Evolutionary conservation across 495 filamentous ascomycete genomes (phyloP).

Genomic region (Neurospora tetraspora): DNA sequence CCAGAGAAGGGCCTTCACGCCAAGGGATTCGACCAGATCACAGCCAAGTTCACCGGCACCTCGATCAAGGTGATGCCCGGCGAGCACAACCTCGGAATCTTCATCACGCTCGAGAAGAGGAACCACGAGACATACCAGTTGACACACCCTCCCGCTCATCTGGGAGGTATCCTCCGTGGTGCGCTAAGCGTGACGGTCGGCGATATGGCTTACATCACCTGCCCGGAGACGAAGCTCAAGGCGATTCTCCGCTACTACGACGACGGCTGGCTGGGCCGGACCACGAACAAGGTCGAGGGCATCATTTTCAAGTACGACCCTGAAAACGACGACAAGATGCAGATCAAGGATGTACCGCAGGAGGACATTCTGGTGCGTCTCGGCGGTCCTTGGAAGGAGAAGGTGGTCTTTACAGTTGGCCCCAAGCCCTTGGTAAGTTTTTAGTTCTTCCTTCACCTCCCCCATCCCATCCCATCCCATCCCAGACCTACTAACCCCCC

Average conservation of each 20-base stretch:
- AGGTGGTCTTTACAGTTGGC: constrained; percentile 41
- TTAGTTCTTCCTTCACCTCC: not conserved
- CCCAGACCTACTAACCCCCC: constrained; percentile 4
- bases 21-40: constrained; percentile 87
- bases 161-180: constrained; percentile 80
- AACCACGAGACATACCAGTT: constrained; percentile 88
- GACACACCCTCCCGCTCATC: constrained; percentile 86
- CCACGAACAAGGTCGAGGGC: constrained; percentile 85
- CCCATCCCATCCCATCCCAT: not conserved
- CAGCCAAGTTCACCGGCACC: constrained; percentile 95
- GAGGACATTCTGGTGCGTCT: constrained; percentile 76
- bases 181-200: constrained; percentile 75
- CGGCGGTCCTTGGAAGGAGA: constrained; percentile 69
- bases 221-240: constrained; percentile 78
- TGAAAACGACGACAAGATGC: constrained; percentile 62
- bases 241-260: constrained; percentile 86
- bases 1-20: constrained; percentile 84
- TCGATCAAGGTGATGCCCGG: constrained; percentile 85
- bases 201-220: constrained; percentile 78
- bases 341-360: constrained; percentile 75
- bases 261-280: constrained; percentile 86
- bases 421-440: constrained; percentile 40
- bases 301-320: constrained; percentile 84
- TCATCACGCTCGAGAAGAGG: constrained; percentile 71
- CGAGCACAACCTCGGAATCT: constrained; percentile 90